Evolutionary conservation across 139 green algal species (phyloP).

Genomic region (Nannochloris sp.): DNA sequence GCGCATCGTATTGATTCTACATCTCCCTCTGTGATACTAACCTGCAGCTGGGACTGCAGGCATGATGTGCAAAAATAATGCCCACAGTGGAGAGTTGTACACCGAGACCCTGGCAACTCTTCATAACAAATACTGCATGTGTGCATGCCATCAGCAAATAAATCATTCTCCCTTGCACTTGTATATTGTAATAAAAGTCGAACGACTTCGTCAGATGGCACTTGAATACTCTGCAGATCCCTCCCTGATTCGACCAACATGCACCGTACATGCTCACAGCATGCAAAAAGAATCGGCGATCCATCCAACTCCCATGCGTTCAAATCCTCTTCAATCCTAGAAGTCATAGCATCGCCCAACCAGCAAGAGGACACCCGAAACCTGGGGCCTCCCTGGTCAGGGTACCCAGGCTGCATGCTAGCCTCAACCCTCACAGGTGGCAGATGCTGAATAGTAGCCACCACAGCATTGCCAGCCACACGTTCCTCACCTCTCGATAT

Average conservation of each 20-base stretch:
- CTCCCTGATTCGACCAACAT: too few relatives aligned
- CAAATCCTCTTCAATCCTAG: too few relatives aligned
- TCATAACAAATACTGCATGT: constrained; percentile 63
- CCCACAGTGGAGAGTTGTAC: constrained; percentile 49
- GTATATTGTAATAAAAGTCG: neutral
- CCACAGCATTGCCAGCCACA: neutral
- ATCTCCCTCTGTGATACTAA: constrained; percentile 48
- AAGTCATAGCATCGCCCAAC: too few relatives aligned
- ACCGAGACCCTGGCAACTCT: constrained; percentile 37
- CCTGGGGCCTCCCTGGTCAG: neutral
- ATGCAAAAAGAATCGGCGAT: too few relatives aligned
- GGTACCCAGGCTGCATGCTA: constrained; percentile 26
- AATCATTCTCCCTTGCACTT: constrained; percentile 4
- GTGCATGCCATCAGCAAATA: constrained; percentile 10
- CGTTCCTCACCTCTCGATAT: too few relatives aligned
- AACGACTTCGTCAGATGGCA: neutral
- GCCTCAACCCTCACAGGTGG: constrained; percentile 38
- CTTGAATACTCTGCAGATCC: too few relatives aligned
- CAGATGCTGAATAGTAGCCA: constrained; percentile 18
- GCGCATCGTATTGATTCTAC: constrained; percentile 57
- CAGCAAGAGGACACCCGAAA: too few relatives aligned
- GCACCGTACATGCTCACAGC: too few relatives aligned
- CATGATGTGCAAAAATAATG: constrained; percentile 70
- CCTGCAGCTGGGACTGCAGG: constrained; percentile 29
- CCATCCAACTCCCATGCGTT: too few relatives aligned